Conservation (phyloP, 164 flowering plant genomes). For the Berberis vulgaris region DNA sequence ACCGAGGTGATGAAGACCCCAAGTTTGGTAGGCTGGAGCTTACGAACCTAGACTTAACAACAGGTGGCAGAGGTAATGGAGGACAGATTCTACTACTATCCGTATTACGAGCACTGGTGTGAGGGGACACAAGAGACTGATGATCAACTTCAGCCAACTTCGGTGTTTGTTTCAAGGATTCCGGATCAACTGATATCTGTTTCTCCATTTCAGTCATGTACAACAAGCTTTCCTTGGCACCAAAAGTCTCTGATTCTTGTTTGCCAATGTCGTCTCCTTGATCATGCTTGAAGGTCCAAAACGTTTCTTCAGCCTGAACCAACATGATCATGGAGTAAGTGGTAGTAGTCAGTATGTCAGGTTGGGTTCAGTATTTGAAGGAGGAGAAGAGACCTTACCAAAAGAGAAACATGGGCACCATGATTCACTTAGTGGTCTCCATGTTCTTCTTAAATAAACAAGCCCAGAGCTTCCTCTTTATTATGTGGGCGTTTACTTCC, state of each 20-base stretch:
- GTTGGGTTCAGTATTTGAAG: conserved; percentile 8
- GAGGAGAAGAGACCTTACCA: neutral
- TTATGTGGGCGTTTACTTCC: neutral
- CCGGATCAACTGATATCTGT: conserved; percentile 56
- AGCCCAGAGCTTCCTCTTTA: too few relatives aligned
- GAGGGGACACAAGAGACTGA: neutral
- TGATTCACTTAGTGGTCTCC: conserved; percentile 22
- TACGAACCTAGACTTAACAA: conserved; percentile 23
- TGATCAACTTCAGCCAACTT: neutral
- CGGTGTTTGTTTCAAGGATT: conserved; percentile 30
- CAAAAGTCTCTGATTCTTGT: too few relatives aligned
- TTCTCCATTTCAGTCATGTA: conserved; percentile 23
- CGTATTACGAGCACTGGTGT: neutral
- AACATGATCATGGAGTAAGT: neutral
- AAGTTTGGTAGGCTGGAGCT: conserved; percentile 50
- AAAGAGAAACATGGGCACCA: conserved; percentile 18
- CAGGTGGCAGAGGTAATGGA: conserved; percentile 10
- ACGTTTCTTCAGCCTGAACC: too few relatives aligned
- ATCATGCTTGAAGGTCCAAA: neutral
- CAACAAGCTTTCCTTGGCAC: neutral
- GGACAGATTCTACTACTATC: neutral
- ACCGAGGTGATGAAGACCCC: conserved; percentile 33
- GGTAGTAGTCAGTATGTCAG: neutral
- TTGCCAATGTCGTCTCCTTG: neutral
- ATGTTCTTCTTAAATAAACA: conserved; percentile 11